Percentiles rank a stretch among this genome's conserved stretches.
Evolutionary conservation across 768 basidiomycete genomes (phyloP).

Genomic region (Lactifluus hygrophoroides): DNA sequence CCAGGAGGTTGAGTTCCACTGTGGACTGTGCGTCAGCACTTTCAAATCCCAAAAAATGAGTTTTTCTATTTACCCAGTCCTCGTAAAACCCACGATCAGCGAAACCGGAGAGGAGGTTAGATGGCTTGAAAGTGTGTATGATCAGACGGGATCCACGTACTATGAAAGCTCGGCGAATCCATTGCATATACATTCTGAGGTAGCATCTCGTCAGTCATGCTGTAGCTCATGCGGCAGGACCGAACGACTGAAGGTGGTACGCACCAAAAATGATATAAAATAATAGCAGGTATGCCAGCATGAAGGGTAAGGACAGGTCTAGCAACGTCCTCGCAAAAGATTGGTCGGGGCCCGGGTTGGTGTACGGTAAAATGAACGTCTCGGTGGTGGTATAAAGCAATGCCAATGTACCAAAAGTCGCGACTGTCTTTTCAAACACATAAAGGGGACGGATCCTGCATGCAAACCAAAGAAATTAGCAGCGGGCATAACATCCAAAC

Average conservation of each 20-base stretch:
- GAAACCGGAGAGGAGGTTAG: conserved; percentile 49
- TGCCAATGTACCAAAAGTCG: conserved; percentile 93
- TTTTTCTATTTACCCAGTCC: conserved; percentile 64
- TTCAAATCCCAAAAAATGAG: not conserved
- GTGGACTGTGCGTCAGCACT: conserved; percentile 18
- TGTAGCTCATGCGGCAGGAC: not conserved
- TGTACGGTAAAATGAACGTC: conserved; percentile 83
- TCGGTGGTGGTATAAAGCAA: conserved; percentile 92
- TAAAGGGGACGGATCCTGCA: conserved; percentile 67
- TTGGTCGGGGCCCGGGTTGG: conserved; percentile 52
- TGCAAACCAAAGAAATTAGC: not conserved
- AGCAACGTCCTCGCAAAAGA: conserved; percentile 70
- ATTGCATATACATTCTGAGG: conserved; percentile 91
- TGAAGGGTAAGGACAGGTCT: conserved; percentile 87
- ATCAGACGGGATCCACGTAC: conserved; percentile 35
- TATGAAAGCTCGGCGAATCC: conserved; percentile 88
- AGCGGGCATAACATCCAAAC: not conserved
- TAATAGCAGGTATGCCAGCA: conserved; percentile 81
- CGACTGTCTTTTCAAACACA: conserved; percentile 59
- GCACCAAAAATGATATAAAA: conserved; percentile 82
- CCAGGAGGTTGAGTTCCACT: conserved; percentile 97
- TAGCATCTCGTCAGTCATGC: conserved; percentile 9
- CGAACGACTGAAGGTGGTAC: too few relatives aligned
- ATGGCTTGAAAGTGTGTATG: not conserved
- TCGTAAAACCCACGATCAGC: conserved; percentile 98